phyloP scores from a whole-genome alignment of 2,329 filamentous ascomycete genomes.

The Acephala macrosclerotiorum region DNA sequence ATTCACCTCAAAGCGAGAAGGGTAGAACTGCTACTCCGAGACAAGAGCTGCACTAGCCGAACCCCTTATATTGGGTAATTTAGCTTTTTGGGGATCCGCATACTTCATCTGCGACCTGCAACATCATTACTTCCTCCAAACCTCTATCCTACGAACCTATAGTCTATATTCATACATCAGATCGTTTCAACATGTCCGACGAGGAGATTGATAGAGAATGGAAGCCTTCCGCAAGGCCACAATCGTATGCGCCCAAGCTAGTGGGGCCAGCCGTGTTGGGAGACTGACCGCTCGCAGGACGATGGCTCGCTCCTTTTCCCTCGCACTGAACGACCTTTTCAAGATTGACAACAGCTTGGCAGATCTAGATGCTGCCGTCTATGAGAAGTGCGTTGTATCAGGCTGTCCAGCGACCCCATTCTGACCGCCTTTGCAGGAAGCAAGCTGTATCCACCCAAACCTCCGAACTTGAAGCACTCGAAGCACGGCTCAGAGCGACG shows the following conservation, averaged over 20 bases:
- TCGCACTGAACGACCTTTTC: slow-evolving; percentile 88
- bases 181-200: slow-evolving; percentile 55
- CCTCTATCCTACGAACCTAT: slow-evolving; percentile 8
- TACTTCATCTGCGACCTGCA: slow-evolving; percentile 13
- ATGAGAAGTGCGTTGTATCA: slow-evolving; percentile 70
- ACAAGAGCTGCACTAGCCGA: slow-evolving; percentile 23
- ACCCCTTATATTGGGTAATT: slow-evolving; percentile 26
- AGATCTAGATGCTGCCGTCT: slow-evolving; percentile 76
- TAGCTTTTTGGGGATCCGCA: slow-evolving; percentile 27
- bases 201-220: slow-evolving; percentile 78
- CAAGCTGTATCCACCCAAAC: slow-evolving; percentile 77
- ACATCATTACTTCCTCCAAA: not conserved
- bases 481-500: slow-evolving; percentile 83
- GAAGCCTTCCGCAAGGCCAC: slow-evolving; percentile 80
- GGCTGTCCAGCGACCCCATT: not conserved
- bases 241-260: slow-evolving; percentile 71
- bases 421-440: slow-evolving; percentile 63
- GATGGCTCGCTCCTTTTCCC: slow-evolving; percentile 86
- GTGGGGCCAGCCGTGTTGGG: not conserved
- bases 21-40: slow-evolving; percentile 16
- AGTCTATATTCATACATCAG: not conserved
- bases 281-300: slow-evolving; percentile 62
- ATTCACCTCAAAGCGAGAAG: slow-evolving; percentile 12
- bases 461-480: slow-evolving; percentile 84
- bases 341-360: slow-evolving; percentile 82